Percentiles rank a stretch among this genome's conserved stretches.
Evolutionary conservation across 2,329 filamentous ascomycete genomes (phyloP).

Genomic region (Aspergillus unguis): DNA sequence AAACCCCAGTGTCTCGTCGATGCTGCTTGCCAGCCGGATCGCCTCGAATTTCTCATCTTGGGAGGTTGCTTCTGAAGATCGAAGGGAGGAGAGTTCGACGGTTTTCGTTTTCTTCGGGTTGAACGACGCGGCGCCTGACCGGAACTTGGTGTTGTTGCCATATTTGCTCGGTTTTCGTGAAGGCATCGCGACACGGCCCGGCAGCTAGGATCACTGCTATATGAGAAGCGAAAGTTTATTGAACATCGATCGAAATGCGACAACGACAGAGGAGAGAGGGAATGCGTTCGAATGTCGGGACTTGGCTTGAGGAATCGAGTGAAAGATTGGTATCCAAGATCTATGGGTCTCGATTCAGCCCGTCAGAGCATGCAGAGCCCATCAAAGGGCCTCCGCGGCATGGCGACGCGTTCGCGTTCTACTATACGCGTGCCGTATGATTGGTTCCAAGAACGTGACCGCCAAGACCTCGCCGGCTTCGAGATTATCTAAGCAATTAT

Average conservation of each 20-base stretch:
- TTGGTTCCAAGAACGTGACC: constrained; percentile 8
- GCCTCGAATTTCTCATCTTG: constrained; percentile 91
- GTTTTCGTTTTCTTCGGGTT: constrained; percentile 64
- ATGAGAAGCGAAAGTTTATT: constrained; percentile 13
- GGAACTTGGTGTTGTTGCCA: constrained; percentile 59
- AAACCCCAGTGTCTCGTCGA: constrained; percentile 96
- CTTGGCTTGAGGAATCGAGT: not conserved
- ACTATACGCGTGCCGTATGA: constrained; percentile 27
- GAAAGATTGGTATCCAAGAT: constrained; percentile 10
- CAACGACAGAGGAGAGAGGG: not conserved
- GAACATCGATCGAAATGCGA: constrained; percentile 25
- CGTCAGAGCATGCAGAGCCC: constrained; percentile 15
- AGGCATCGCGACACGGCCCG: constrained; percentile 42
- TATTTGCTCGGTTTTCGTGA: constrained; percentile 59
- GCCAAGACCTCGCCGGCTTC: constrained; percentile 5
- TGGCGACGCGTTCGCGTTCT: constrained; percentile 35
- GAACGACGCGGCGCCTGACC: constrained; percentile 41
- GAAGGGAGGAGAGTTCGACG: constrained; percentile 70
- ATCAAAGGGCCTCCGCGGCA: constrained; percentile 16
- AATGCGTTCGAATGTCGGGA: not conserved
- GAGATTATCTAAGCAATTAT: constrained; percentile 11
- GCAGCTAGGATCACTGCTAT: constrained; percentile 22
- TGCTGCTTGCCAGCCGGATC: constrained; percentile 74
- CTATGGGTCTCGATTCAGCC: constrained; percentile 11
- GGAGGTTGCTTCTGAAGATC: constrained; percentile 79